phyloP scores from a whole-genome alignment of 2,329 filamentous ascomycete species.

The Xylariaceae sp. region DNA sequence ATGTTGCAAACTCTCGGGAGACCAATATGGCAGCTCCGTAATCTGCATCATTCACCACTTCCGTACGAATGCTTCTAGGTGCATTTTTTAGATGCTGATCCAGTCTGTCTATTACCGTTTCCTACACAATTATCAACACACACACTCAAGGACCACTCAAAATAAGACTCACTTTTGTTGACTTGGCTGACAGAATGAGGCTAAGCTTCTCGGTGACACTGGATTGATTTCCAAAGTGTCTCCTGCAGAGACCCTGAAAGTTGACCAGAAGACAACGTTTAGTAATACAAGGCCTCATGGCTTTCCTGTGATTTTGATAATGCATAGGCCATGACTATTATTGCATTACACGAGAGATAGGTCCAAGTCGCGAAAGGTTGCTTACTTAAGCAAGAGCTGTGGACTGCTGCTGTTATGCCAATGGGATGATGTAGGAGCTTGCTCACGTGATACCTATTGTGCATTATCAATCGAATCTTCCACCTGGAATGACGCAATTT shows the following conservation, averaged over 20 bases:
- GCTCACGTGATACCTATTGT: background rate
- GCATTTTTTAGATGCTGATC: conserved; percentile 8
- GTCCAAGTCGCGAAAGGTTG: background rate
- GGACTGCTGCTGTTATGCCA: too few species aligned
- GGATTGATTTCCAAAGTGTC: conserved; percentile 11
- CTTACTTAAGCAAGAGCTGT: too few species aligned
- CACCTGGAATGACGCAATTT: conserved; percentile 24
- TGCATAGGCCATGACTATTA: background rate
- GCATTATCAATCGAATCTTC: too few species aligned
- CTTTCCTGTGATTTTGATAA: conserved; percentile 5
- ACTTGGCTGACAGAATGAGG: conserved; percentile 24
- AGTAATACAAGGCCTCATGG: conserved; percentile 27
- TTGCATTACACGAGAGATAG: conserved; percentile 2
- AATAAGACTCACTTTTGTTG: conserved; percentile 26
- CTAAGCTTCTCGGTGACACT: conserved; percentile 22
- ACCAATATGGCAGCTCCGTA: conserved; percentile 54
- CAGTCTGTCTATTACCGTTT: conserved; percentile 13
- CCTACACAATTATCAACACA: conserved; percentile 16
- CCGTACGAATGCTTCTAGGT: background rate
- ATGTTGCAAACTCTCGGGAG: conserved; percentile 51
- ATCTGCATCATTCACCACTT: conserved; percentile 10
- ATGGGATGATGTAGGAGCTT: too few species aligned
- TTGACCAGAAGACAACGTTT: conserved; percentile 8
- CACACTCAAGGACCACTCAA: background rate
- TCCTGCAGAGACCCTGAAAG: conserved; percentile 2